Conservation (phyloP, 176 grass and related monocot species). For the Musa acuminata region DNA sequence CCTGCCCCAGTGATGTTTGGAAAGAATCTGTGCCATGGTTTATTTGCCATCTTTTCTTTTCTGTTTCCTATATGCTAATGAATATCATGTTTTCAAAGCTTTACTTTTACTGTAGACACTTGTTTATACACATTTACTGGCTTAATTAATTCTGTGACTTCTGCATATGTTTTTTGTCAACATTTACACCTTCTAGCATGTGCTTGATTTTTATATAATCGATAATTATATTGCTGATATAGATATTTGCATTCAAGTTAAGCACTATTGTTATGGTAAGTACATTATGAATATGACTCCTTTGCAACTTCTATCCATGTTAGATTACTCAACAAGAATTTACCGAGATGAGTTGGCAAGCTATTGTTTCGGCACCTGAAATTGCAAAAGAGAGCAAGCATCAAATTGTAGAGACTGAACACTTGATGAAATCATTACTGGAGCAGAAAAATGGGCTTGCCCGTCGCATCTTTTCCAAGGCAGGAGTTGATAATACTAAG, state of each 20-base stretch:
- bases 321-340: slow-evolving; percentile 99
- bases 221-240: too few relatives aligned
- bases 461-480: slow-evolving; percentile 87
- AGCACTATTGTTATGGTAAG: background rate
- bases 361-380: slow-evolving; percentile 73
- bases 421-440: slow-evolving; percentile 88
- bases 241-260: background rate
- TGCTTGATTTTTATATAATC: too few relatives aligned
- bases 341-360: slow-evolving; percentile 96
- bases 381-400: slow-evolving; percentile 92
- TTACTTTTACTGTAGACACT: too few relatives aligned
- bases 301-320: slow-evolving; percentile 2
- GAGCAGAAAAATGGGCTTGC: slow-evolving; percentile 98
- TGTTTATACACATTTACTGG: too few relatives aligned
- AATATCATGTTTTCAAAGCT: too few relatives aligned
- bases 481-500: slow-evolving; percentile 81
- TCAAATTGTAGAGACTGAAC: slow-evolving; percentile 96
- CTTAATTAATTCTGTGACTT: background rate
- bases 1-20: too few relatives aligned
- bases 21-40: too few relatives aligned
- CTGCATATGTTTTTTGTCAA: background rate
- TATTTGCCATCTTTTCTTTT: too few relatives aligned
- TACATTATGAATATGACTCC: background rate
- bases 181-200: too few relatives aligned
- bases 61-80: too few relatives aligned